Conservation (phyloP, 441 rosid genomes). For the Populus tomentosa region DNA sequence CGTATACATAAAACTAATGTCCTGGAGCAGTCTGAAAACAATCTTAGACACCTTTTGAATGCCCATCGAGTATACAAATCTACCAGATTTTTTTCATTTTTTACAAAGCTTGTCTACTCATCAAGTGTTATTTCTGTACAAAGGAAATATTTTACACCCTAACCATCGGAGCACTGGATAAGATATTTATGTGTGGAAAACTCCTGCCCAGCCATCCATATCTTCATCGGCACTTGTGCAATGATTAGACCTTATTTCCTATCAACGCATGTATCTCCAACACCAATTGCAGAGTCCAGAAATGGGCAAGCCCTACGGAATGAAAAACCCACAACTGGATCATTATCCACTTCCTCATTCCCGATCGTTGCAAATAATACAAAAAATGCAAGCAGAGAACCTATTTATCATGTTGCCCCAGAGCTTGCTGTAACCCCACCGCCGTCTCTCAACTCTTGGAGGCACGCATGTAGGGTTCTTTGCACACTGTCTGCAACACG, state of each 20-base stretch:
- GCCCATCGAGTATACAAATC: not conserved
- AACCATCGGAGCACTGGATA: constrained; percentile 19
- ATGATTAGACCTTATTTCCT: not conserved
- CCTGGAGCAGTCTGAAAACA: not conserved
- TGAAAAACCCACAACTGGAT: not conserved
- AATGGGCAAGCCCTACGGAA: not conserved
- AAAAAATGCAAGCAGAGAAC: not conserved
- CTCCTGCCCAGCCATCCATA: not conserved
- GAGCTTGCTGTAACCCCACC: constrained; percentile 28
- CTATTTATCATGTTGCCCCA: constrained; percentile 24
- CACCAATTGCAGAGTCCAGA: not conserved
- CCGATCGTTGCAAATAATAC: not conserved
- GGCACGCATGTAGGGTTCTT: constrained; percentile 56
- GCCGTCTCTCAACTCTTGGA: constrained; percentile 72
- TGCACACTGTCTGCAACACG: constrained; percentile 81
- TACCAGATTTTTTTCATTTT: not conserved
- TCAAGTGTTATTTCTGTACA: constrained; percentile 24
- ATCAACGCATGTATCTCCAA: not conserved
- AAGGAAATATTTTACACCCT: constrained; percentile 21
- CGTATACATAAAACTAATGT: not conserved
- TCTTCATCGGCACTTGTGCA: not conserved
- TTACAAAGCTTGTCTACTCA: constrained; percentile 7
- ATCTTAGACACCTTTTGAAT: not conserved
- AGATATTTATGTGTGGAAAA: not conserved
- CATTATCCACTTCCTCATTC: not conserved